A percentile compares a stretch with the other conserved stretches of the same genome.
These are phyloP conservation scores for Lactarius hengduanensis DNA, from an alignment of 768 basidiomycete species.

Conservation along the genomic window DNA sequence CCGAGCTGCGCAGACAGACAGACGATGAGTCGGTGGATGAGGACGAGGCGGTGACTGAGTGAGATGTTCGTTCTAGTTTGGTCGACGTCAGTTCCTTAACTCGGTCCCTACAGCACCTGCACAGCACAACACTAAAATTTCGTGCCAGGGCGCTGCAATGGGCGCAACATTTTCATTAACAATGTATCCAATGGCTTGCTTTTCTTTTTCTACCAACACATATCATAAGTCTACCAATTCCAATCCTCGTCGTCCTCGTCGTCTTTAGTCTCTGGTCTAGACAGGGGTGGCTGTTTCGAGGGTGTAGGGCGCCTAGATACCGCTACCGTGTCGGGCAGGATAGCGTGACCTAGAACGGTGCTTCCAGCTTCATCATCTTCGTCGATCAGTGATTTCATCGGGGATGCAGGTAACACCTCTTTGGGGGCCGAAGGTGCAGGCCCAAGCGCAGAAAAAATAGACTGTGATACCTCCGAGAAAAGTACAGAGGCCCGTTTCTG, in stretches of 20 bases:
- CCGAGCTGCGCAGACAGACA: not conserved
- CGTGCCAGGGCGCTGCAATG: not conserved
- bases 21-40: not conserved
- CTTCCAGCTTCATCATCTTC: conserved; percentile 17
- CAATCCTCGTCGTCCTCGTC: conserved; percentile 28
- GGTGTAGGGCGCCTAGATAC: not conserved
- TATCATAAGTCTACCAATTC: conserved; percentile 26
- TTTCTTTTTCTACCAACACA: not conserved
- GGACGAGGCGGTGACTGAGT: not conserved
- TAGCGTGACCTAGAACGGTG: conserved; percentile 5
- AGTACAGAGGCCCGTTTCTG: conserved; percentile 69
- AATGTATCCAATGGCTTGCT: not conserved
- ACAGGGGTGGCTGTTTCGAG: not conserved
- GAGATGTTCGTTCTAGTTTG: not conserved
- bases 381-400: conserved; percentile 22
- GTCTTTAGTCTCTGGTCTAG: conserved; percentile 5
- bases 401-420: conserved; percentile 26
- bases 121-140: not conserved
- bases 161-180: not conserved
- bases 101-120: not conserved
- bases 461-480: conserved; percentile 61
- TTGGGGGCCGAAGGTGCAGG: conserved; percentile 17
- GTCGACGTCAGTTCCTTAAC: not conserved
- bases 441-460: conserved; percentile 42
- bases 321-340: conserved; percentile 10